These are phyloP conservation scores for Stenogyne calaminthoides DNA, from an alignment of 305 asterid genomes.

Conservation along the genomic window DNA sequence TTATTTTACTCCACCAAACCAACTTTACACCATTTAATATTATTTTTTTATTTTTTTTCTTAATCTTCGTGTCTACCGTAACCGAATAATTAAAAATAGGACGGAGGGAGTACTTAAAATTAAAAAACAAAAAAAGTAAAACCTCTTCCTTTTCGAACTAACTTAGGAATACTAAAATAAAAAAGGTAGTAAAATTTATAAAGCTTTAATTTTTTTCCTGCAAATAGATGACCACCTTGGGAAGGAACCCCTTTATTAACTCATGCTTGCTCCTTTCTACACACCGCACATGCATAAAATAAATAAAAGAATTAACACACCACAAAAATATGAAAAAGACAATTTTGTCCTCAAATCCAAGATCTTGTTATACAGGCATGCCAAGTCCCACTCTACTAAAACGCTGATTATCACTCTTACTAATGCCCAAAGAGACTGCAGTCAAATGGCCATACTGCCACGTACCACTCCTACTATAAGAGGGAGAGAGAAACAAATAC, in stretches of 20 bases:
- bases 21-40: too few species aligned
- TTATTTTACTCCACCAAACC: too few species aligned
- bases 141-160: too few species aligned
- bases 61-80: too few species aligned
- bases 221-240: slow-evolving; percentile 31
- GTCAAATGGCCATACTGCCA: not conserved
- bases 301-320: not conserved
- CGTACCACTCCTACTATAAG: not conserved
- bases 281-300: not conserved
- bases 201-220: not conserved
- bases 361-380: slow-evolving; percentile 36
- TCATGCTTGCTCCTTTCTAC: slow-evolving; percentile 27
- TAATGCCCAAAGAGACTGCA: slow-evolving; percentile 31
- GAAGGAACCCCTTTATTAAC: slow-evolving; percentile 31
- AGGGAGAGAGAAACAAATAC: not conserved
- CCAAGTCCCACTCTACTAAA: slow-evolving; percentile 30
- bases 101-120: too few species aligned
- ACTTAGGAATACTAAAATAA: slow-evolving; percentile 12
- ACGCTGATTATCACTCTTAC: slow-evolving; percentile 13
- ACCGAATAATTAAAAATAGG: too few species aligned
- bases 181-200: not conserved
- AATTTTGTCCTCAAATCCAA: slow-evolving; percentile 28
- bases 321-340: not conserved
- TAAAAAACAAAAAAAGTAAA: too few species aligned
- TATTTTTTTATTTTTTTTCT: too few species aligned